Conservation (phyloP, 768 basidiomycete species). For the Mycena venus region DNA sequence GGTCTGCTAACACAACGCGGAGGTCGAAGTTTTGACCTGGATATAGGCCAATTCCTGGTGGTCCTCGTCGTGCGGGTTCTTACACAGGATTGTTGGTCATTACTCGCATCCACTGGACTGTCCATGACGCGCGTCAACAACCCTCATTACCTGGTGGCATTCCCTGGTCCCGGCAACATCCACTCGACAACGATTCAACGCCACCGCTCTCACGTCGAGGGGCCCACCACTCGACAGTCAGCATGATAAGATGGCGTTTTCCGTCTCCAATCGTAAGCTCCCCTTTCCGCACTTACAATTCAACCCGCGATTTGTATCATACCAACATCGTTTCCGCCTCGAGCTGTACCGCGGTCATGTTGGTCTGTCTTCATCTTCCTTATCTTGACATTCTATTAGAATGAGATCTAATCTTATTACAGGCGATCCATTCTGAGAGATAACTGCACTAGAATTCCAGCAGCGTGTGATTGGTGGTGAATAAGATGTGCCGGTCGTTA, state of each 20-base stretch:
- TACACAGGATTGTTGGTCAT: too few species aligned
- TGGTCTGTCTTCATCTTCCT: background rate
- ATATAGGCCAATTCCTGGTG: too few species aligned
- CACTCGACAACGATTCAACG: background rate
- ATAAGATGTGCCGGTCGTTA: background rate
- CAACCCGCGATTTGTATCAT: conserved; percentile 9
- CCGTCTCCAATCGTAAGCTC: background rate
- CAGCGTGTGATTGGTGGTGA: background rate
- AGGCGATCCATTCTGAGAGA: background rate
- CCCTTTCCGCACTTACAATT: background rate
- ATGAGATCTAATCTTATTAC: background rate
- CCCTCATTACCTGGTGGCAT: background rate
- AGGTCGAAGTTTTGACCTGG: too few species aligned
- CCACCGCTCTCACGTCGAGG: background rate
- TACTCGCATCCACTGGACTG: too few species aligned
- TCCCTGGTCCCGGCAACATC: background rate
- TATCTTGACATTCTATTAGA: background rate
- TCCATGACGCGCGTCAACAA: background rate
- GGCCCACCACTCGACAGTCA: background rate
- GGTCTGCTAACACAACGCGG: too few species aligned
- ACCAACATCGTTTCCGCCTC: background rate
- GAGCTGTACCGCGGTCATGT: background rate
- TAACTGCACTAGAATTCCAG: background rate
- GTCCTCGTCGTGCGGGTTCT: too few species aligned
- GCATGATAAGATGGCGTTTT: background rate